These are phyloP conservation scores for Cutaneotrichosporon sp. DNA, from an alignment of 1,284 basidiomycete species.

Conservation along the genomic window DNA sequence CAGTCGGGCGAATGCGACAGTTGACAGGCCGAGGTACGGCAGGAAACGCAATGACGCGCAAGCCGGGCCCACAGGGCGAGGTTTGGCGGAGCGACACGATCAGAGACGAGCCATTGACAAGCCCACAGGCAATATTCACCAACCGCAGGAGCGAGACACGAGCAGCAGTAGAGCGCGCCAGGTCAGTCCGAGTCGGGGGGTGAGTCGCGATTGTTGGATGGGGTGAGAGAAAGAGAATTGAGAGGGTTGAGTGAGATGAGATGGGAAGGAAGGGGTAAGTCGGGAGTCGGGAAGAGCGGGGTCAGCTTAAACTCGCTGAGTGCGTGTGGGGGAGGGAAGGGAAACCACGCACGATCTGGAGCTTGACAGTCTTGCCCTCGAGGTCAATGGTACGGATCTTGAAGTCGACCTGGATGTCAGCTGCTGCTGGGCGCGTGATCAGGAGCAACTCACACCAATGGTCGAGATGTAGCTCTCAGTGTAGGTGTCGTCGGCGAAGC, in stretches of 20 bases:
- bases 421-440: no score
- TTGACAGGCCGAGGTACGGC: conserved; percentile 10
- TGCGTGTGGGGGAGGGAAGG: conserved; percentile 23
- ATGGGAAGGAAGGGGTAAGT: conserved; percentile 8
- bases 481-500: conserved; percentile 99
- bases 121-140: conserved; percentile 4
- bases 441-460: conserved; percentile 66
- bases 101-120: conserved; percentile 11
- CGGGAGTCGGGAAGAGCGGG: conserved; percentile 20
- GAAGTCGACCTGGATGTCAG: conserved; percentile 70
- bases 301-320: conserved; percentile 36
- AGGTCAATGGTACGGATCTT: conserved; percentile 99
- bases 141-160: conserved; percentile 4
- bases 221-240: conserved; percentile 1
- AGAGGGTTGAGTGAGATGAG: conserved; percentile 1
- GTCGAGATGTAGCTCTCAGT: conserved; percentile 99
- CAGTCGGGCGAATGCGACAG: conserved; percentile 10
- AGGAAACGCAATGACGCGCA: conserved; percentile 10
- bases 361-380: conserved; percentile 98
- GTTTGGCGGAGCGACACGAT: conserved; percentile 12
- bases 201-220: conserved; percentile 10
- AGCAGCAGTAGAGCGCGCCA: conserved; percentile 11
- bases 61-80: conserved; percentile 20
- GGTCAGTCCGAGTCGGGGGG: conserved; percentile 21
- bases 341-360: conserved; percentile 81